Base-by-base conservation (phyloP, 2,329 filamentous ascomycete genomes). In the Fusarium nisikadoi region DNA sequence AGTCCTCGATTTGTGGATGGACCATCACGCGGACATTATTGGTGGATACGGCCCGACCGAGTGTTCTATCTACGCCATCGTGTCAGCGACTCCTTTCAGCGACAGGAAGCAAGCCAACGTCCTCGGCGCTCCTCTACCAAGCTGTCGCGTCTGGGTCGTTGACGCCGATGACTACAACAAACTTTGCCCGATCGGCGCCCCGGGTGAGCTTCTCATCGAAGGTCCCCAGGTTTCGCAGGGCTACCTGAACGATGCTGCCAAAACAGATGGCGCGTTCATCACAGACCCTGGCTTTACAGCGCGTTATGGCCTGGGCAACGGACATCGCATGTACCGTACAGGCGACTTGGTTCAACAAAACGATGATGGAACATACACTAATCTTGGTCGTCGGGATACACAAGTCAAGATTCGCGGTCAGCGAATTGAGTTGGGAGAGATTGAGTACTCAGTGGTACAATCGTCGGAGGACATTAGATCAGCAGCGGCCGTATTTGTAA, bases 181-280 rank as follows among this genome's bases (percentile, higher is more conserved):
- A 3, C 36, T 60, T 1, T 43, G 43, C 19, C 43, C 60, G 4
- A 39, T 58, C 2, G 60, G 60, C 8, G 36, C 54, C 6, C 54
- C 54, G 1, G 60, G 60, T 11, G 60, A 63, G 20, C 35, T 63
- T 3, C n/a, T 63, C n/a, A 63, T 63, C 2, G 60, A 60, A n/a
- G 60, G 60, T 2, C 60, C 60, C 16, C 54, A 60, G 8, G 43
- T 63, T 0, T 58, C 60, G 4, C 20, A 46, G 13, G 60, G 60
- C 12, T 63, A 63, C 6, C 5, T 63, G 36, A 63, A 63, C 1
- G 60, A 50, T 9, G 5, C 9, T 1, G 23, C 16, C 31, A 60
- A 60, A 27, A 63, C 43, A 11, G 39, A 54, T 7, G 31, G 33
- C 11, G 50, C 23, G 6, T 61, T 61, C 25, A 9, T 61, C 0